Evolutionary conservation across 441 rosid genomes (phyloP).

Genomic region (Kokia cookei): DNA sequence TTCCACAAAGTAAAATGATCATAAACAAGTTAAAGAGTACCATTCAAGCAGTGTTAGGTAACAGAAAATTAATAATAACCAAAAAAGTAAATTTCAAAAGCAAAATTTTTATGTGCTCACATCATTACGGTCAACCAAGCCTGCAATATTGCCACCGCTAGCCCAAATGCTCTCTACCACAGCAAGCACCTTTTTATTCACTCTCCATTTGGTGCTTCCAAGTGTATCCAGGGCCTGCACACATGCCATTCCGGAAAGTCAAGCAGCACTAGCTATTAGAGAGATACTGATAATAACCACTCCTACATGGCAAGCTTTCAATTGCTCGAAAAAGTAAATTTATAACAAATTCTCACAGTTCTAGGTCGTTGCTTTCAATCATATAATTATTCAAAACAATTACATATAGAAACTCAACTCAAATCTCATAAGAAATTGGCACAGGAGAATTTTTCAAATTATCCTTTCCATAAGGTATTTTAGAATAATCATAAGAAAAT

Average conservation of each 20-base stretch:
- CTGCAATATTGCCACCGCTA: constrained; percentile 76
- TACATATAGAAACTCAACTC: not conserved
- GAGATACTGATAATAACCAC: not conserved
- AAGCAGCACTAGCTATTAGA: not conserved
- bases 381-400: not conserved
- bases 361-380: not conserved
- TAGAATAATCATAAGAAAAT: not conserved
- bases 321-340: not conserved
- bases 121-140: constrained; percentile 79
- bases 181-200: constrained; percentile 63
- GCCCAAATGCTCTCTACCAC: constrained; percentile 83
- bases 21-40: not conserved
- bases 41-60: not conserved
- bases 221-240: constrained; percentile 85
- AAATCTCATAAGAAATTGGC: not conserved
- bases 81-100: not conserved
- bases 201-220: constrained; percentile 92
- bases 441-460: not conserved
- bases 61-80: not conserved
- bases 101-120: constrained; percentile 40
- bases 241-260: not conserved
- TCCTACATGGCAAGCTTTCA: not conserved
- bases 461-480: not conserved
- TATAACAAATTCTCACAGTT: not conserved
- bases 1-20: too few species aligned